Conservation (phyloP, 345 rosid genomes). For the Bruguiera gymnorhiza region DNA sequence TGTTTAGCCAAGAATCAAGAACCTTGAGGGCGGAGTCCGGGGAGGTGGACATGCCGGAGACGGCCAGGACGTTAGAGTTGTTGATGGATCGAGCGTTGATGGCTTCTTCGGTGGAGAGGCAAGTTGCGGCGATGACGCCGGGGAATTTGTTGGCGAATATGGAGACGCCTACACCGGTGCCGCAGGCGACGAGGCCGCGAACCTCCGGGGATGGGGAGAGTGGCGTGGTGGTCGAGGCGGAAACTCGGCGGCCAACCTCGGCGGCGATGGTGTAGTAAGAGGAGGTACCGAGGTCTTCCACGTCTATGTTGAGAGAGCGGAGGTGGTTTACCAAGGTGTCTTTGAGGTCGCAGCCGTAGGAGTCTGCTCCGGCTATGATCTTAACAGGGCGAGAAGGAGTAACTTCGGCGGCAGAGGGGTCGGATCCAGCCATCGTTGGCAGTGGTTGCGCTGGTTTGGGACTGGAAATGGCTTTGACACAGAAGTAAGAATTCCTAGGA, state of each 20-base stretch:
- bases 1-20: constrained; percentile 56
- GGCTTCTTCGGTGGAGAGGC: constrained; percentile 58
- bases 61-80: constrained; percentile 67
- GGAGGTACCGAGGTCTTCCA: constrained; percentile 76
- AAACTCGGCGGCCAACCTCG: constrained; percentile 78
- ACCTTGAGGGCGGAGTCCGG: constrained; percentile 59
- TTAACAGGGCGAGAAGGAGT: constrained; percentile 32
- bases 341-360: constrained; percentile 58
- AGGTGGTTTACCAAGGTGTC: constrained; percentile 66
- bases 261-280: constrained; percentile 79
- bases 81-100: constrained; percentile 67
- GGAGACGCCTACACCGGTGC: constrained; percentile 70
- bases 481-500: background rate
- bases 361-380: constrained; percentile 67
- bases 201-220: constrained; percentile 28
- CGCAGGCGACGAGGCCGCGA: constrained; percentile 68
- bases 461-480: background rate
- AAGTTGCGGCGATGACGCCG: constrained; percentile 68
- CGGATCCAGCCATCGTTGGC: constrained; percentile 19
- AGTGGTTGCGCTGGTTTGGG: background rate
- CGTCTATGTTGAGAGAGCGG: constrained; percentile 68
- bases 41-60: constrained; percentile 53
- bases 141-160: constrained; percentile 83
- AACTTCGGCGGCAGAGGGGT: constrained; percentile 4
- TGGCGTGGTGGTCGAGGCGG: constrained; percentile 27